Conservation (phyloP, 345 rosid genomes). For the Hibiscus tridactylites region DNA sequence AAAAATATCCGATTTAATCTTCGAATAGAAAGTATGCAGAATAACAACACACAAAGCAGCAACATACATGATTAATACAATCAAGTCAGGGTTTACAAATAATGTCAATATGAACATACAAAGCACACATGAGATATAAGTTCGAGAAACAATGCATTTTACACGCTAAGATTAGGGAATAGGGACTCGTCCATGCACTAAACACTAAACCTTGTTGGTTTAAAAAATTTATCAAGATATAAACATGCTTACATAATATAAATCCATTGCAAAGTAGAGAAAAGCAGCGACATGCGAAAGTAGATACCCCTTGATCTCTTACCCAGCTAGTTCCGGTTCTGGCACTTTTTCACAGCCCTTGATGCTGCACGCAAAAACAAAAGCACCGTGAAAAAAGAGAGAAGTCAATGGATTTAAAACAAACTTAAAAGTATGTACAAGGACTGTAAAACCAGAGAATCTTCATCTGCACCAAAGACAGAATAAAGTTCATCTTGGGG, state of each 20-base stretch:
- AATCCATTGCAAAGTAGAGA: slow-evolving; percentile 6
- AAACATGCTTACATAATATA: slow-evolving; percentile 17
- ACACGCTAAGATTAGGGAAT: slow-evolving; percentile 23
- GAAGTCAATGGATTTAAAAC: not conserved
- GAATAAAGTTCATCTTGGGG: not conserved
- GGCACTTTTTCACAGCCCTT: slow-evolving; percentile 58
- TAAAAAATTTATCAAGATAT: not conserved
- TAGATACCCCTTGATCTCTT: slow-evolving; percentile 21
- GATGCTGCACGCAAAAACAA: slow-evolving; percentile 37
- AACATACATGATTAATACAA: slow-evolving; percentile 10
- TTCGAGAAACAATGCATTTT: slow-evolving; percentile 29
- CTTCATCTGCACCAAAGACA: not conserved
- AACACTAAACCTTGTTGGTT: slow-evolving; percentile 5
- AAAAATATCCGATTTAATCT: no score
- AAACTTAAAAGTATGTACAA: not conserved
- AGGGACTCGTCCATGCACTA: slow-evolving; percentile 20
- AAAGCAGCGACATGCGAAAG: slow-evolving; percentile 8
- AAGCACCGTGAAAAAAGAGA: not conserved
- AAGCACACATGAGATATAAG: slow-evolving; percentile 1
- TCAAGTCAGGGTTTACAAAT: slow-evolving; percentile 9
- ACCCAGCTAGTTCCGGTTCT: slow-evolving; percentile 36
- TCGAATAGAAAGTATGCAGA: not conserved
- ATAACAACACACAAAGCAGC: not conserved
- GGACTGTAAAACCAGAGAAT: not conserved
- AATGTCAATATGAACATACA: slow-evolving; percentile 18